Base-by-base conservation (phyloP, 163 green algal genomes). In the Trebouxia gelatinosa region DNA sequence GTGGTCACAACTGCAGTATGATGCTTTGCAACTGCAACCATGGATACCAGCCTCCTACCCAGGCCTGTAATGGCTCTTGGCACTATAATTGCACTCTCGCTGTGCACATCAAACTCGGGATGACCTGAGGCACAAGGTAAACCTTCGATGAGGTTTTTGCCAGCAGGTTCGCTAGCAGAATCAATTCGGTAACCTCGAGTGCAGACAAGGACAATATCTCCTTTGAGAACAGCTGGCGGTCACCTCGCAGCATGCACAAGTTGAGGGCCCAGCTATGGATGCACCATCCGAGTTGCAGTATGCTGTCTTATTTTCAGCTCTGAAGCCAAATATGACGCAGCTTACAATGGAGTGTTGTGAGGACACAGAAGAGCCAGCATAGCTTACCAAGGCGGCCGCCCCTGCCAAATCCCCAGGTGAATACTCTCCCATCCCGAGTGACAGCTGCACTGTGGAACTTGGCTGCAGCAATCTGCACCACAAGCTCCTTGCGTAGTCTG, bases 361-460 rank as follows among this genome's bases (percentile, higher is more conserved):
- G n/a, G n/a, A n/a, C n/a, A n/a, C n/a, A n/a, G n/a, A n/a, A n/a
- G n/a, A n/a, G n/a, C n/a, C n/a, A n/a, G n/a, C n/a, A n/a, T n/a
- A n/a, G n/a, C 77, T 71, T 78, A 90, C 89, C 94, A 67, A 98
- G 82, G 16, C 94, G 79, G 1, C 94, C 94, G 16, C 94, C 94
- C 6, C 90, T 84, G 34, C 93, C 94, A 89, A 91, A 97, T 51
- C 94, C 94, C 92, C 94, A 98, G 2, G 92, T 97, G 70, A 87
- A 91, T 61, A 98, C 81, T 65, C 74, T 67, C 9, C 94, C 94
- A 40, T 90, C 85, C 0, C 32, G 38, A 0, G 85, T 92, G n/a
- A 97, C 80, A 0, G 93, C 91, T 21, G 86, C 90, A 32, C 78
- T 91, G 85, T 98, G 95, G 71, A 96, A 98, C 85, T 97, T 97